Base-by-base conservation (phyloP, 345 rosid genomes). In the Hirschfeldia incana region DNA sequence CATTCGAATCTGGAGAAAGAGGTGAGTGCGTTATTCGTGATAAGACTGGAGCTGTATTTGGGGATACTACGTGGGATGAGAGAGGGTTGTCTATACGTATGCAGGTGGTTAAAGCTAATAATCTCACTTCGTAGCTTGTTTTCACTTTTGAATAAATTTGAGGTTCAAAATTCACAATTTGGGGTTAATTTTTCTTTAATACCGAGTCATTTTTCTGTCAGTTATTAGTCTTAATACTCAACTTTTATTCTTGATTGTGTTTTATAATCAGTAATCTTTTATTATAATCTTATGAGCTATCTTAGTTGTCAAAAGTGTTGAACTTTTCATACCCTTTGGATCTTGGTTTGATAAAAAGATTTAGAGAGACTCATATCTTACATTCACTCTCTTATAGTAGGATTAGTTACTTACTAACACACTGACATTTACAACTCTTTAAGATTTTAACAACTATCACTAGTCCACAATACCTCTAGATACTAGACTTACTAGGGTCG, bases 31-130 rank as follows among this genome's bases (percentile, higher is more conserved):
- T 76, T 60, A 30, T 61, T 44, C 37, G 8, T 5, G 80, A 76
- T 61, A 3, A 1, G 63, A 61, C 29, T 8, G 74, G 80, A 15
- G 30, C 30, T 6, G 80, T 42, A 0, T 76, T 76, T 69, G 75
- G 75, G 11, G 75, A 69, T 0, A 76, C 80, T 61, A 5, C 3
- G 69, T 69, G 63, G 75, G 75, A 59, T n/a, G 21, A 69, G 63
- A 76, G 67, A 61, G 75, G 65, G 15, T 63, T 63, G 65, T 27
- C 70, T 69, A 6, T 77, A 1, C 75, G 75, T 77, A 70, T 77
- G 70, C 27, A 77, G 32, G 80, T 77, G 64, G 7, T 69, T 69
- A 12, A 76, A 60, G 53, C 63, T 32, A 37, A 67, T 32, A 37
- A 67, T 58, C 28, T 26, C 62, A 46, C 28, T 10, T 61, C 74